Evolutionary conservation across 768 basidiomycete genomes (phyloP), one percentile per base, ranked within the genome.

Genomic region (Mycena vulgaris): DNA sequence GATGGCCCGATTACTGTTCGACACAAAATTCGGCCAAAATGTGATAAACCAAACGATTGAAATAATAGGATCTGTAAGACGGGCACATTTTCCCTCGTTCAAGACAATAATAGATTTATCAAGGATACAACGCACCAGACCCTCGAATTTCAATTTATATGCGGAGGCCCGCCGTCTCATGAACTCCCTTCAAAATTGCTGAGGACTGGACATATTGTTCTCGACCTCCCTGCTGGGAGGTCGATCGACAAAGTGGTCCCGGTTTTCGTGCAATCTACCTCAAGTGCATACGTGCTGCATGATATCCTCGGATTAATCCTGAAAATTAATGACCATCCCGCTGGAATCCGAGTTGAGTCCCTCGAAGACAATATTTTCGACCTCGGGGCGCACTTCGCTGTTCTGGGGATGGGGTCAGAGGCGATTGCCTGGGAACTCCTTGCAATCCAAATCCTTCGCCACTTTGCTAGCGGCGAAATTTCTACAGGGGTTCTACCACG

Each of bases 21-120:
- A 55, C 25, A 49, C 48, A 5, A 25, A 23, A 13, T 49, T 49
- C 48, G 48, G 48, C 2, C 48, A 49, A 11, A 49, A 49, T 25
- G 5, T 28, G n/a, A 28, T 28, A 16, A 28, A 49, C 14, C 48
- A 14, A 49, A 49, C 48, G 25, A 16, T 67, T 6, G 28, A 67
- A 59, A 62, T 57, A 39, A 63, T 71, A 23, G 14, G 37, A 19
- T 45, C 55, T 45, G 70, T 71, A 21, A 30, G 33, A 11, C 1
- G 27, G 10, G 25, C 56, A 28, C n/a, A 2, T 13, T 3, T 14
- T 30, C 1, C 25, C 6, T 27, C 21, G 25, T 49, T 27, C 45
- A 47, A 56, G 35, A 21, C 9, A 27, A 2, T 40, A n/a, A 57
- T 19, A 13, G 4, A 45, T 28, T 39, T 7, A 8, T 23, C 13